Evolutionary conservation across 2,329 filamentous ascomycete genomes (phyloP).

Genomic region (Shiraia sp.): DNA sequence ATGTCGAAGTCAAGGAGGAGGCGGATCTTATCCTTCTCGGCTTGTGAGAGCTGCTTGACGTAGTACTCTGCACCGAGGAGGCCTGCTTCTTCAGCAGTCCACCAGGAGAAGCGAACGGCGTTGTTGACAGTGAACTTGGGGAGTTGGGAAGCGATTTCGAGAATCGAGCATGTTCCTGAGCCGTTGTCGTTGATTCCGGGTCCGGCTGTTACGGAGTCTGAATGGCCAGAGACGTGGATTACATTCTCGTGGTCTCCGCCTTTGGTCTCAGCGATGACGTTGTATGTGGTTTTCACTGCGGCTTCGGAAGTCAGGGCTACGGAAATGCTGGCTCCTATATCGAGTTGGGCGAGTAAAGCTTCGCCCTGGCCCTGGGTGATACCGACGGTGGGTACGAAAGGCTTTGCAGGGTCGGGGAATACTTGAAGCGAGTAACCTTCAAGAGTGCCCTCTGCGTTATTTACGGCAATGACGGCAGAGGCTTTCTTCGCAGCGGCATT

Average conservation of each 20-base stretch:
- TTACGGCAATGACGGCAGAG: conserved; percentile 70
- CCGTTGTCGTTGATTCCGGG: conserved; percentile 50
- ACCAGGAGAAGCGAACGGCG: conserved; percentile 46
- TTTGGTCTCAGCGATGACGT: conserved; percentile 45
- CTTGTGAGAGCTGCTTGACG: conserved; percentile 27
- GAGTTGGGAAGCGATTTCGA: conserved; percentile 44
- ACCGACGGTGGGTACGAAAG: conserved; percentile 69
- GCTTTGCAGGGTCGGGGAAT: conserved; percentile 60
- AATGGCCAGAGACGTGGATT: conserved; percentile 44
- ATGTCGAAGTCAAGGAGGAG: conserved; percentile 50
- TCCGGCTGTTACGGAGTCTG: conserved; percentile 41
- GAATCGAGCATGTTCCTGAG: conserved; percentile 40
- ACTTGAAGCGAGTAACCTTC: conserved; percentile 40
- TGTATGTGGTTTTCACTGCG: conserved; percentile 43
- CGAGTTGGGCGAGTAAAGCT: conserved; percentile 59
- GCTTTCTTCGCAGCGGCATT: conserved; percentile 63
- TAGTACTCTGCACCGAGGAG: conserved; percentile 43
- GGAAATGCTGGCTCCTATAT: conserved; percentile 40
- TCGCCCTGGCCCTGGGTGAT: conserved; percentile 64
- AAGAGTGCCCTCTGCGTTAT: conserved; percentile 65
- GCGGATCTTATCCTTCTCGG: conserved; percentile 39
- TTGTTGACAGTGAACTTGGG: conserved; percentile 44
- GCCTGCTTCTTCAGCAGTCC: conserved; percentile 45
- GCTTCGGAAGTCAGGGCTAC: conserved; percentile 33
- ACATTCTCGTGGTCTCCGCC: conserved; percentile 41